phyloP scores from a whole-genome alignment of 306 rosid species.

The Canavalia gladiata region DNA sequence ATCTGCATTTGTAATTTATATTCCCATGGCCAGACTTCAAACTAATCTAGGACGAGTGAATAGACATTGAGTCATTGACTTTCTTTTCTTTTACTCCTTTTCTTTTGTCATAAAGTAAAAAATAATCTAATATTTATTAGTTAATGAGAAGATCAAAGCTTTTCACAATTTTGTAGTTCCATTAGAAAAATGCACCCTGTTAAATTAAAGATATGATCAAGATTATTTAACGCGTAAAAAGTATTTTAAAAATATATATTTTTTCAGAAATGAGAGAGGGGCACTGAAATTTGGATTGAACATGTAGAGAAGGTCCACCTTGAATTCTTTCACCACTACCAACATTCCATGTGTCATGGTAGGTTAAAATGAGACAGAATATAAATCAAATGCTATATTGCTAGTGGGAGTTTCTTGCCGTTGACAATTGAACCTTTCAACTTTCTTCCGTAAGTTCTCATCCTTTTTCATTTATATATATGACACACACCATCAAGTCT shows the following conservation, averaged over 20 bases:
- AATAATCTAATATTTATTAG: not conserved
- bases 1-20: conserved; percentile 1
- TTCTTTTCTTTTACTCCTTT: not conserved
- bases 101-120: not conserved
- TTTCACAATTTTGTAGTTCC: not conserved
- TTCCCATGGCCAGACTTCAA: not conserved
- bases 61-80: not conserved
- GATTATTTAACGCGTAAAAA: not conserved
- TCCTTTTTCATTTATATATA: not conserved
- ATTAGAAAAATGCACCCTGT: not conserved
- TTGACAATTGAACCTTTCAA: not conserved
- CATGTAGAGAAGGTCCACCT: not conserved
- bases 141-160: not conserved
- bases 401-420: not conserved
- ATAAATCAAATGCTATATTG: not conserved
- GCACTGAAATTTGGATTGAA: conserved; percentile 11
- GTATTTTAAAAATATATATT: too few relatives aligned
- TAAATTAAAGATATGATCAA: not conserved
- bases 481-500: not conserved
- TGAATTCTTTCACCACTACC: not conserved
- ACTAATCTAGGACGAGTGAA: conserved; percentile 2
- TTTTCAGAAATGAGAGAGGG: not conserved
- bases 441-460: not conserved
- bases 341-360: not conserved
- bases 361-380: conserved; percentile 4